Percentiles rank a stretch among this genome's conserved stretches.
These are phyloP conservation scores for Clavispora fructus DNA, from an alignment of 805 yeast genomes.

Conservation along the genomic window DNA sequence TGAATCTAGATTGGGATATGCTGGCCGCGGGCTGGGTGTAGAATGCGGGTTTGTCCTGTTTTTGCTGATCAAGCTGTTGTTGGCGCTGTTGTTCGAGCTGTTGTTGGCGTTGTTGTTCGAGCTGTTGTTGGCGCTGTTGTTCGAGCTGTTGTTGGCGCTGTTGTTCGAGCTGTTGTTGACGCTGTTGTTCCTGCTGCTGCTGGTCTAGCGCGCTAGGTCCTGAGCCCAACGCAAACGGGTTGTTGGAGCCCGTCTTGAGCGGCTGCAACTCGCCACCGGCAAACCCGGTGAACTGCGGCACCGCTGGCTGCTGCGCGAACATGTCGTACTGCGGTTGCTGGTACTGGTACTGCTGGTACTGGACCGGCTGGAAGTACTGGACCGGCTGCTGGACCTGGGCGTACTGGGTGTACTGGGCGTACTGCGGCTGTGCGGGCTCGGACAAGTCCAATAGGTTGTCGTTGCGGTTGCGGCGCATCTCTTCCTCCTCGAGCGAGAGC, in stretches of 20 bases:
- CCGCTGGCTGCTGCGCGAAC: slow-evolving; percentile 46
- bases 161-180: slow-evolving; percentile 20
- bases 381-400: slow-evolving; percentile 17
- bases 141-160: slow-evolving; percentile 15
- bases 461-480: slow-evolving; percentile 48
- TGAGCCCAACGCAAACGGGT: slow-evolving; percentile 61
- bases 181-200: slow-evolving; percentile 22
- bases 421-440: slow-evolving; percentile 25
- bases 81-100: slow-evolving; percentile 23
- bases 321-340: slow-evolving; percentile 43
- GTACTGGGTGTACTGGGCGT: slow-evolving; percentile 3
- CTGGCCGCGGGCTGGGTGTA: slow-evolving; percentile 33
- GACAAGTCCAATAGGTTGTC: slow-evolving; percentile 52
- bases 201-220: slow-evolving; percentile 10
- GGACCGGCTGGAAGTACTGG: slow-evolving; percentile 22
- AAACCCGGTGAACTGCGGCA: slow-evolving; percentile 17
- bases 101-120: slow-evolving; percentile 24
- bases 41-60: slow-evolving; percentile 9
- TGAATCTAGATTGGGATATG: slow-evolving; percentile 30
- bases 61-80: slow-evolving; percentile 15
- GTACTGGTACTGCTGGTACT: slow-evolving; percentile 23
- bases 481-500: slow-evolving; percentile 73
- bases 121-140: slow-evolving; percentile 23
- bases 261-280: slow-evolving; percentile 36
- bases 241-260: slow-evolving; percentile 65